Percentiles rank a stretch among this genome's conserved stretches.
These are phyloP conservation scores for Coemansia asiatica DNA, from an alignment of 192 early-diverging fungal species.

Conservation along the genomic window DNA sequence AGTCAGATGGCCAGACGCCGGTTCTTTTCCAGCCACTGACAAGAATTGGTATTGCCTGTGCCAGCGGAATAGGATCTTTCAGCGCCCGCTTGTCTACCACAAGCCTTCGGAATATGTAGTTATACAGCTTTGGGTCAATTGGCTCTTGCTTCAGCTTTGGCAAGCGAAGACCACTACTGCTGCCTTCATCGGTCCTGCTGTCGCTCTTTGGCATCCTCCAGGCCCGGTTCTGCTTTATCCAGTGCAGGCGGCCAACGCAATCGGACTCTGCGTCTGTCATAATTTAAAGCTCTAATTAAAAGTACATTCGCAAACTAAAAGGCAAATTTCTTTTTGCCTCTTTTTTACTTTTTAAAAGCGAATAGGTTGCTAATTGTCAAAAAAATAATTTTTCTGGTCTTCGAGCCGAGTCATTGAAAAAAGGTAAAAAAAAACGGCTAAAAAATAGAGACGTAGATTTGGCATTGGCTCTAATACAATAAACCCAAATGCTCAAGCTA, in stretches of 20 bases:
- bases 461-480: neutral
- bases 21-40: conserved; percentile 41
- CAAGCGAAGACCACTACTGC: neutral
- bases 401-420: no score
- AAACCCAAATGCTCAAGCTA: conserved; percentile 4
- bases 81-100: conserved; percentile 28
- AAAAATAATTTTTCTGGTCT: no score
- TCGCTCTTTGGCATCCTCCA: conserved; percentile 19
- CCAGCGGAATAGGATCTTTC: conserved; percentile 32
- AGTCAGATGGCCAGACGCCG: conserved; percentile 39
- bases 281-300: neutral
- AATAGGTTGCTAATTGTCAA: no score
- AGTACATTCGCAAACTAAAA: neutral
- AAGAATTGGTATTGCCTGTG: conserved; percentile 35
- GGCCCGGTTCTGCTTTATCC: conserved; percentile 31
- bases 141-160: conserved; percentile 5
- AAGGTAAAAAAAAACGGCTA: no score
- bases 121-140: conserved; percentile 24
- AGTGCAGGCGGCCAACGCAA: conserved; percentile 21
- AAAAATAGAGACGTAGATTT: neutral
- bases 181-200: neutral
- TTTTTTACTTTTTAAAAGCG: no score
- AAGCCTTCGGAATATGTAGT: conserved; percentile 26
- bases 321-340: no score
- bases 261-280: conserved; percentile 10